phyloP scores from a whole-genome alignment of 345 rosid species.

The Boechera retrofracta region DNA sequence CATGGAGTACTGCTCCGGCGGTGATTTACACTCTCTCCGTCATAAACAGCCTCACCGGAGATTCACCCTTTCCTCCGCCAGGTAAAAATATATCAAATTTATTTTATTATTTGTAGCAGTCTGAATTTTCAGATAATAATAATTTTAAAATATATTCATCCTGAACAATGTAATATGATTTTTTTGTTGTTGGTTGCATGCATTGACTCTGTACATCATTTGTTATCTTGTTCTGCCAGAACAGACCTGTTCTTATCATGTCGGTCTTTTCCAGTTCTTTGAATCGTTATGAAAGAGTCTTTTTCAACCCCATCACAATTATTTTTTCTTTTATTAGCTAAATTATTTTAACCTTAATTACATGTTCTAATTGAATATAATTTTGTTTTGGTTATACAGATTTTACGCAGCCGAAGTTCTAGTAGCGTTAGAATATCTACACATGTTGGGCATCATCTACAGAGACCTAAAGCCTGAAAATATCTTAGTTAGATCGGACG shows the following conservation, averaged over 20 bases:
- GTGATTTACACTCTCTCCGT: constrained; percentile 83
- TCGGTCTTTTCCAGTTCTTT: constrained; percentile 47
- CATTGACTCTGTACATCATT: constrained; percentile 46
- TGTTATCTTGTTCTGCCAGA: constrained; percentile 49
- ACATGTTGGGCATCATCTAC: constrained; percentile 94
- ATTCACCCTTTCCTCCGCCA: constrained; percentile 72
- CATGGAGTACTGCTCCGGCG: constrained; percentile 96
- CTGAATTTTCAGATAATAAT: background rate
- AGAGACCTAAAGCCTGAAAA: constrained; percentile 96
- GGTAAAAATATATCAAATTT: constrained; percentile 46
- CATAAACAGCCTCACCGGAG: constrained; percentile 67
- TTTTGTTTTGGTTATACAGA: constrained; percentile 46
- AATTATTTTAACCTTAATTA: background rate
- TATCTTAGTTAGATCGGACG: constrained; percentile 86
- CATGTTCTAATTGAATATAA: background rate
- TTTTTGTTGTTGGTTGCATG: constrained; percentile 35
- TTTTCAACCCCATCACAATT: constrained; percentile 12
- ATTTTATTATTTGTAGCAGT: background rate
- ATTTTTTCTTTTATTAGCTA: background rate
- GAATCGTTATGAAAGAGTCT: constrained; percentile 27
- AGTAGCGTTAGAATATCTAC: constrained; percentile 93
- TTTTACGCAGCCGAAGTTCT: constrained; percentile 93
- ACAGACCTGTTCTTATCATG: constrained; percentile 54
- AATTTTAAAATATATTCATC: background rate
- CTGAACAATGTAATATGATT: constrained; percentile 9